Evolutionary conservation across 176 grass and related monocot genomes (phyloP).

Genomic region (Triticum turgidum): DNA sequence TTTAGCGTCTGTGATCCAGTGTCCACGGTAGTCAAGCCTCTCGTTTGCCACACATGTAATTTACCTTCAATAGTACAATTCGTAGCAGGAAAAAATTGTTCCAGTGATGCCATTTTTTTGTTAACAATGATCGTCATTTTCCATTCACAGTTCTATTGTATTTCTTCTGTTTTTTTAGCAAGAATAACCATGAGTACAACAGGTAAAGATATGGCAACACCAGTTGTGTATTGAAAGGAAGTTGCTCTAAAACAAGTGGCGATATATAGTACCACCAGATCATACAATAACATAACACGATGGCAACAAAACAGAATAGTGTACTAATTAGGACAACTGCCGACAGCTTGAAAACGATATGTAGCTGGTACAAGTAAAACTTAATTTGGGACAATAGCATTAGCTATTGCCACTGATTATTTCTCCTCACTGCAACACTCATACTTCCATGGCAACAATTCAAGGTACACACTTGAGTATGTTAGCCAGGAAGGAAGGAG

Average conservation of each 20-base stretch:
- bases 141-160: too few species aligned
- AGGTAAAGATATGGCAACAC: not conserved
- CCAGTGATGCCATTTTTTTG: too few species aligned
- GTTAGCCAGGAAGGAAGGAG: not conserved
- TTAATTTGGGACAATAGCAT: not conserved
- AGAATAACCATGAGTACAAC: not conserved
- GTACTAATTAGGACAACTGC: not conserved
- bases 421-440: not conserved
- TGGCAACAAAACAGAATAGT: not conserved
- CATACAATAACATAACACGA: not conserved
- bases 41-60: too few species aligned
- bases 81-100: too few species aligned
- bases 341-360: not conserved
- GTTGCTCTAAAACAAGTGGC: not conserved
- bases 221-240: not conserved
- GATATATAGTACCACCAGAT: not conserved
- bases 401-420: not conserved
- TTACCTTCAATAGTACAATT: too few species aligned
- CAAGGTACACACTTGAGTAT: not conserved
- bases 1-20: too few species aligned
- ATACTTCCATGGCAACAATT: not conserved
- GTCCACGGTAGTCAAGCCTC: too few species aligned
- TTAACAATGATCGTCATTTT: too few species aligned
- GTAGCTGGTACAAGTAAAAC: not conserved
- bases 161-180: too few species aligned